Evolutionary conservation across 2,329 filamentous ascomycete species (phyloP), one percentile per base, ranked within the genome.

Genomic region (Monilinia laxa): DNA sequence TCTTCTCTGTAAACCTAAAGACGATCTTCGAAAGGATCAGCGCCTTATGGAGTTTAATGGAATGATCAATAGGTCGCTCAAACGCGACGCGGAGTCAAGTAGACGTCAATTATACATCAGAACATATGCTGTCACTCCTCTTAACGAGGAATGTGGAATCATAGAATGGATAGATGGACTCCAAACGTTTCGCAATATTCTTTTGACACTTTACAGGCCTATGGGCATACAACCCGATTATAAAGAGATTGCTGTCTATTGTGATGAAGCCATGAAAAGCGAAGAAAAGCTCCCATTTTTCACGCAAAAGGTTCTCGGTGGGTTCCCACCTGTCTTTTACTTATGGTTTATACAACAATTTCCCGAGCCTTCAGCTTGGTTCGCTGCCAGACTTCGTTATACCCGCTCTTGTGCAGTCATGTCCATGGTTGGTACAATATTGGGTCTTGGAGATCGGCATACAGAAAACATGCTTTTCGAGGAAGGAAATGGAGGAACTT

Each of bases 161-260:
- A 97, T 99, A 72, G 95, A 99, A 80, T 99, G 95, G 95, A 93
- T 99, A 40, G 92, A 97, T 73, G 95, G 95, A 11, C 88, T 99
- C 72, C 96, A 94, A 77, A 96, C 95, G 2, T 85, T 98, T 75
- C 88, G 96, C 70, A 95, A 99, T 73, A 95, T 98, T 69, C 83
- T 99, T 60, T 83, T 96, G 59, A 86, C 84, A 64, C 84, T 92
- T 62, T 94, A 97, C 76, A 86, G 87, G 70, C 85, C 92, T 70
- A 90, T 90, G 69, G 90, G 89, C 63, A 86, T 96, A 53, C 75
- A 79, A 56, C 84, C 82, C 66, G 87, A 96, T 78, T 96, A 94
- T 77, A 80, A 78, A 54, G 84, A 88, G 65, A 87, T 96, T 16
- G 82, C 81, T 68, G 77, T 81, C 65, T 79, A 84, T 74, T 87